Conservation (phyloP, 352 stramenopile species). For the Globisporangium recalcitrans region DNA sequence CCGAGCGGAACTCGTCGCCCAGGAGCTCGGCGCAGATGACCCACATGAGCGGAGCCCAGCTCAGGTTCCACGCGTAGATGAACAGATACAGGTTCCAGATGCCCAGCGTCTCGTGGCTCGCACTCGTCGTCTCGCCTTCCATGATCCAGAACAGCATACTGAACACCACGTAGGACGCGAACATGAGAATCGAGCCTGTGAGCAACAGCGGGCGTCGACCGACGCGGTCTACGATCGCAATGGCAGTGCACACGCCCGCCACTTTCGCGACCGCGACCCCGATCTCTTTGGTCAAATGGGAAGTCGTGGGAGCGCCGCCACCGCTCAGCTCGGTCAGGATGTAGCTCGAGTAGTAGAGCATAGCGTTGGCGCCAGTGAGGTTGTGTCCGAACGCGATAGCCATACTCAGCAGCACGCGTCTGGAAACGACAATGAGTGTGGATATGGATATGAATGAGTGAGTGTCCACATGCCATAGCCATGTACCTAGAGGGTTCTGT, state of each 20-base stretch:
- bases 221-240: conserved; percentile 50
- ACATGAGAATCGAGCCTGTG: conserved; percentile 49
- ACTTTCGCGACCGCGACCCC: conserved; percentile 63
- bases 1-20: conserved; percentile 60
- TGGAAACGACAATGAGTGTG: conserved; percentile 6
- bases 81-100: conserved; percentile 66
- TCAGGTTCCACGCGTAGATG: conserved; percentile 74
- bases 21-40: conserved; percentile 66
- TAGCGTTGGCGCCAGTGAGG: conserved; percentile 60
- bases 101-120: conserved; percentile 31
- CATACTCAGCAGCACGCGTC: conserved; percentile 52
- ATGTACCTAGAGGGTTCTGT: too few species aligned
- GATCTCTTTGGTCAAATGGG: conserved; percentile 45
- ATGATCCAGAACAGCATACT: conserved; percentile 46
- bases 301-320: conserved; percentile 6
- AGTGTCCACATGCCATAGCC: background rate
- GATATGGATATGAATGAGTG: background rate
- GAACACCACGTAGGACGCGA: conserved; percentile 45
- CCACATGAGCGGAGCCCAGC: conserved; percentile 73
- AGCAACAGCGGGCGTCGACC: conserved; percentile 56
- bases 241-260: conserved; percentile 47
- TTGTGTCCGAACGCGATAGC: conserved; percentile 58
- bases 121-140: background rate
- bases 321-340: conserved; percentile 44
- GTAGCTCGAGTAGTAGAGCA: conserved; percentile 82